A percentile compares a stretch with the other conserved stretches of the same genome.
Evolutionary conservation across 805 yeast genomes (phyloP).

Genomic region (Cyberlindnera mycetangii): DNA sequence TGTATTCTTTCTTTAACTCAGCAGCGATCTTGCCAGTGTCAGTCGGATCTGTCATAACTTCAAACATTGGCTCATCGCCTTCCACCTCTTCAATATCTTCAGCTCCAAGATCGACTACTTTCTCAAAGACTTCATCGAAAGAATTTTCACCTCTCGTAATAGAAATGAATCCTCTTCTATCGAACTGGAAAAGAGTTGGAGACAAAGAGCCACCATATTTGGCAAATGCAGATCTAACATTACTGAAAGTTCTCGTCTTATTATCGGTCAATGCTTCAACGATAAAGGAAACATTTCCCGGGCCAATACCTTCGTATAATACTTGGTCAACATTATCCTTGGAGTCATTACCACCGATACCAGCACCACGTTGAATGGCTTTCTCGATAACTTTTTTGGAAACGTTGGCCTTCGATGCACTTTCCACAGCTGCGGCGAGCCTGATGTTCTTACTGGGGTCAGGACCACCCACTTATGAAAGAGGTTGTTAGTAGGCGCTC

Average conservation of each 20-base stretch:
- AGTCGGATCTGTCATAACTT: conserved; percentile 60
- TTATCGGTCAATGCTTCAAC: conserved; percentile 89
- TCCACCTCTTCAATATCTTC: conserved; percentile 65
- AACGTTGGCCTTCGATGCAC: conserved; percentile 72
- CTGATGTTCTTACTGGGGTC: conserved; percentile 61
- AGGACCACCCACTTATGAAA: conserved; percentile 50
- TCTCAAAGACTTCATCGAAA: conserved; percentile 72
- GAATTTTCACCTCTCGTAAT: conserved; percentile 39
- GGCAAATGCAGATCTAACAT: conserved; percentile 70
- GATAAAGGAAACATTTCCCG: conserved; percentile 84
- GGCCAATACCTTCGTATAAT: conserved; percentile 86
- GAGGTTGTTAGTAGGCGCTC: background rate
- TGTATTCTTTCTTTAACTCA: conserved; percentile 48
- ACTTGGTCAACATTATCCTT: conserved; percentile 49
- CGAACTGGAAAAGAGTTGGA: conserved; percentile 77
- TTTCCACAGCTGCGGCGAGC: conserved; percentile 69
- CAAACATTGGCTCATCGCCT: conserved; percentile 32
- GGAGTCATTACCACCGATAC: conserved; percentile 49
- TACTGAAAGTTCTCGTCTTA: conserved; percentile 75
- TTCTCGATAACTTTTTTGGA: conserved; percentile 82
- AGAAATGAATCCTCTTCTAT: conserved; percentile 69
- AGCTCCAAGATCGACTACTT: conserved; percentile 67
- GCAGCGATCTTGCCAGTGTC: conserved; percentile 63
- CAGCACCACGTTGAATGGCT: conserved; percentile 84
- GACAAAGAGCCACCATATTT: conserved; percentile 68